Conservation (phyloP, 352 stramenopile species). For the Globisporangium nunn region DNA sequence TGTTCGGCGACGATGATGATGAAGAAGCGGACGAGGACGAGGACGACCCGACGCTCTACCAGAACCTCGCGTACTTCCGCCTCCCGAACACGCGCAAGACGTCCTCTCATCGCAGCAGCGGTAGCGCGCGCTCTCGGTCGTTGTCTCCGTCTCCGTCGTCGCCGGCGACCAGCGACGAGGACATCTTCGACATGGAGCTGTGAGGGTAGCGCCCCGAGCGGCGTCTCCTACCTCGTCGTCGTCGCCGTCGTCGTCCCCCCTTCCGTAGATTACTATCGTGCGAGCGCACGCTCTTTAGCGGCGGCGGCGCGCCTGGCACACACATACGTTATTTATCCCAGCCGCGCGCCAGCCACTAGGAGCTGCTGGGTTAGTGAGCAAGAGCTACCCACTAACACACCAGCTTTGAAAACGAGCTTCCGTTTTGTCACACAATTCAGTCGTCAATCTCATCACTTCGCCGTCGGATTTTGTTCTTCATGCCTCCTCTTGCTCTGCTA, state of each 20-base stretch:
- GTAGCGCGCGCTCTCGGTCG: conserved; percentile 4
- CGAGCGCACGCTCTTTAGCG: not conserved
- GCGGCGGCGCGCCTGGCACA: not conserved
- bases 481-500: no score
- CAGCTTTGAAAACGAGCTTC: not conserved
- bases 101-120: conserved; percentile 1
- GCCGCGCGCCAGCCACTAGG: not conserved
- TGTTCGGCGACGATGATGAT: conserved; percentile 1
- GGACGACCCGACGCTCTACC: conserved; percentile 54
- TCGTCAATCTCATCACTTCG: no score
- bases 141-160: conserved; percentile 1
- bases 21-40: conserved; percentile 37
- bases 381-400: not conserved
- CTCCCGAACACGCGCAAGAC: conserved; percentile 31
- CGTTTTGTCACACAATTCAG: not conserved
- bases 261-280: not conserved
- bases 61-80: conserved; percentile 62
- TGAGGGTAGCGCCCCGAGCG: conserved; percentile 11
- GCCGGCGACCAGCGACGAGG: conserved; percentile 21
- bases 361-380: not conserved
- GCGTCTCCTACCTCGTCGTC: no score
- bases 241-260: no score
- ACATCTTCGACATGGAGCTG: conserved; percentile 73
- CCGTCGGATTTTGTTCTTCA: no score
- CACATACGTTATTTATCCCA: not conserved